phyloP scores from a whole-genome alignment of 345 rosid genomes.

The Cardamine resedifolia region DNA sequence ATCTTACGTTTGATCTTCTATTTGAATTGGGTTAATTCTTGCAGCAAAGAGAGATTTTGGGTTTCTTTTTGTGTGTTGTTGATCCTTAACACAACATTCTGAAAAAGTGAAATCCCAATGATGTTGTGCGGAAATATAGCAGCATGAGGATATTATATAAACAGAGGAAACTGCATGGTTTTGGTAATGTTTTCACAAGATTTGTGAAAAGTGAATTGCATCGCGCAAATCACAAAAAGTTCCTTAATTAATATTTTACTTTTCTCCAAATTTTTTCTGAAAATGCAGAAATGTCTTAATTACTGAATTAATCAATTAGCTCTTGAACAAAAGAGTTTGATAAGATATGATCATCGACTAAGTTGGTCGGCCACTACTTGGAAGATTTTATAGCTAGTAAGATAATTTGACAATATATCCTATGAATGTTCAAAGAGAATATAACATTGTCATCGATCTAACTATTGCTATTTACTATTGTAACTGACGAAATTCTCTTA shows the following conservation, averaged over 20 bases:
- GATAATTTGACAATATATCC: not conserved
- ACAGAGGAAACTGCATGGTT: not conserved
- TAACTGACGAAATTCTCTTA: no score
- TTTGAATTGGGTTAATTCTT: not conserved
- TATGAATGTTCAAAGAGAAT: not conserved
- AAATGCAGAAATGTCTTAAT: not conserved
- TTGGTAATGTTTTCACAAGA: not conserved
- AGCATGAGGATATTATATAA: not conserved
- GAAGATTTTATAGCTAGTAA: not conserved
- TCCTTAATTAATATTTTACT: no score
- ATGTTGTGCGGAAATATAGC: no score
- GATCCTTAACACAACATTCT: no score
- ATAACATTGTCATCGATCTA: not conserved
- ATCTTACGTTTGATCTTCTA: not conserved
- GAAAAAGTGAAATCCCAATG: not conserved
- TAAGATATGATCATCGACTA: not conserved
- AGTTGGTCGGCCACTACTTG: conserved; percentile 17
- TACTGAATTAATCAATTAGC: not conserved
- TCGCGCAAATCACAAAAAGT: not conserved
- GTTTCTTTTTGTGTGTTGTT: not conserved
- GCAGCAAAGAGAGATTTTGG: not conserved
- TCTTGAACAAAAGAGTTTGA: conserved; percentile 1
- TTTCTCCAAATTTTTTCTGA: not conserved
- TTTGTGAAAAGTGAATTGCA: not conserved
- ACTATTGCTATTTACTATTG: no score